Base-by-base conservation (phyloP, 495 filamentous ascomycete species). In the Jackrogersella multiformis region DNA sequence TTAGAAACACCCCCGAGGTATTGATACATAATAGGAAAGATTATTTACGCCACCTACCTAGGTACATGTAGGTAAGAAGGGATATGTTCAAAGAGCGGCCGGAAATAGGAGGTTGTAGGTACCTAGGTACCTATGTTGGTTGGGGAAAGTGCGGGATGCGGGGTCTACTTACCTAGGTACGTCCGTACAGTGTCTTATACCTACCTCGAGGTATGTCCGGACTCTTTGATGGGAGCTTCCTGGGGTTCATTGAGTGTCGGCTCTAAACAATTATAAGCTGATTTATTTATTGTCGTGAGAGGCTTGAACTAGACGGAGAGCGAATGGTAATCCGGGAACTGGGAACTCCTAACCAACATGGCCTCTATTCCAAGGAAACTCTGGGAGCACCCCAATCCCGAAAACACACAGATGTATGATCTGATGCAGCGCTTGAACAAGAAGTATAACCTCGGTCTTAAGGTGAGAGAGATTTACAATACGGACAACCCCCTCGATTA, bases 341-440 rank as follows among this genome's bases (percentile, higher is more conserved):
- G 5, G 9, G n/a, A 3, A 38, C 35, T 36, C 35, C 15, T 51
- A 56, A 26, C 41, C 35, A 51, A 63, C n/a, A 70, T 63, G 58
- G 16, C 30, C 15, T 42, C 56, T 26, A 61, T 80, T 44, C 82
- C 83, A 15, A 76, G 81, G 56, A 84, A 85, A 74, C 76, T 87
- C n/a, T 85, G 84, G 85, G 79, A 85, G 68, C 85, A 87, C 62
- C 82, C 82, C 10, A 68, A 82, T 65, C 85, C 84, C 10, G 54
- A 85, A 61, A 78, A 72, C 61, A 86, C 85, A 1, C 66, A 71
- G 35, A 82, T 88, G 79, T 82, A 81, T 66, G 68, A 68, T 35
- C 82, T 88, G 45, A 80, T 85, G 76, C 77, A 82, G 57, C 46
- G 71, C 24, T 49, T 85, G 42, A 87, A 87, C 65, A 55, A 67